Percentiles rank a stretch among this genome's conserved stretches.
These are phyloP conservation scores for Mucor lusitanicus DNA, from an alignment of 371 early-diverging fungal species.

Conservation along the genomic window DNA sequence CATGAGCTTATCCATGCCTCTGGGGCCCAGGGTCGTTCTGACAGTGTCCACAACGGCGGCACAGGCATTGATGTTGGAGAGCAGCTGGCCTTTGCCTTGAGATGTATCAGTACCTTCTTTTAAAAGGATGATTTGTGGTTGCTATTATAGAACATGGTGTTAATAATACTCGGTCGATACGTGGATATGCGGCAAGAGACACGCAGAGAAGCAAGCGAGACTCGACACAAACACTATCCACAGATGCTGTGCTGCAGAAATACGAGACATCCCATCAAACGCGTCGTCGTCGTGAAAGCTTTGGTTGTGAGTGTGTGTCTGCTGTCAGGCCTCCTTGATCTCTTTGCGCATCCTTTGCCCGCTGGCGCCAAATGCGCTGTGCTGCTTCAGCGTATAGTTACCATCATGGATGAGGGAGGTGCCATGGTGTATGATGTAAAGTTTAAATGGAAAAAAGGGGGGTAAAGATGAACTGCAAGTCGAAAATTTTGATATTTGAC, in stretches of 20 bases:
- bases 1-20: conserved; percentile 99
- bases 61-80: conserved; percentile 98
- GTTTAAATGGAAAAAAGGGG: neutral
- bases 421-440: conserved; percentile 10
- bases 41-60: conserved; percentile 95
- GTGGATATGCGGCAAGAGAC: neutral
- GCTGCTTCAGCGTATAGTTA: neutral
- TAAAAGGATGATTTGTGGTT: conserved; percentile 98
- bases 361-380: neutral
- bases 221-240: neutral
- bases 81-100: conserved; percentile 97
- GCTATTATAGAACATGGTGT: conserved; percentile 56
- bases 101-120: conserved; percentile 99
- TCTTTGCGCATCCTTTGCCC: neutral
- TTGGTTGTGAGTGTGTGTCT: neutral
- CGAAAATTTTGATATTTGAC: conserved; percentile 8
- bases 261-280: neutral
- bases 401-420: conserved; percentile 16
- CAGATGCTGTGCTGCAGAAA: neutral
- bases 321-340: neutral
- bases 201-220: neutral
- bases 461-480: neutral
- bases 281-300: neutral
- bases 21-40: conserved; percentile 98
- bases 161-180: neutral